phyloP scores from a whole-genome alignment of 1,139 yeast genomes.

The Yarrowia galli region DNA sequence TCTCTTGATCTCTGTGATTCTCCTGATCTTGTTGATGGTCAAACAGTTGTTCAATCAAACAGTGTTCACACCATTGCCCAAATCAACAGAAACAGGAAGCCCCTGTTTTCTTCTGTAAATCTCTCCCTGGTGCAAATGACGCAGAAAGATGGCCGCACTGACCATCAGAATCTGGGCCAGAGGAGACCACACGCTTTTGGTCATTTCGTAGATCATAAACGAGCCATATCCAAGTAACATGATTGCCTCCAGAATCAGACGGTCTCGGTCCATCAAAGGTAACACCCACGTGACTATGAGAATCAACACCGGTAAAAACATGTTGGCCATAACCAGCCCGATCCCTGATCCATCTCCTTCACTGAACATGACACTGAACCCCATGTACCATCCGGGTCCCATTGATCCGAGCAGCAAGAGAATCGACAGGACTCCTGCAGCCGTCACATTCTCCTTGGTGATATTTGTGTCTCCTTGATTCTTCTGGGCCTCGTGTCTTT shows the following conservation, averaged over 20 bases:
- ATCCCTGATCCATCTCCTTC: not conserved
- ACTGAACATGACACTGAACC: not conserved
- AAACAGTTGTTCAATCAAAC: no score
- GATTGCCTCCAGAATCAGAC: slow-evolving; percentile 11
- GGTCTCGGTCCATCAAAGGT: slow-evolving; percentile 19
- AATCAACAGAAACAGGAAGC: slow-evolving; percentile 5
- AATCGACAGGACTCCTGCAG: slow-evolving; percentile 13
- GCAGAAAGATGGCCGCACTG: slow-evolving; percentile 6
- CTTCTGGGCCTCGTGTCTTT: slow-evolving; percentile 4
- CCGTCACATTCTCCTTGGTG: slow-evolving; percentile 5
- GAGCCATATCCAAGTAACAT: slow-evolving; percentile 12
- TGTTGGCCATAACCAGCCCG: slow-evolving; percentile 20
- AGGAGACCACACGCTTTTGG: slow-evolving; percentile 13
- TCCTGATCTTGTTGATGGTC: no score
- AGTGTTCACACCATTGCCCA: not conserved
- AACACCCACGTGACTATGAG: slow-evolving; percentile 12
- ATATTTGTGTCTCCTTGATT: slow-evolving; percentile 1
- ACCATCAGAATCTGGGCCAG: slow-evolving; percentile 22
- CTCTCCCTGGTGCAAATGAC: slow-evolving; percentile 16
- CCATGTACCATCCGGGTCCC: slow-evolving; percentile 28
- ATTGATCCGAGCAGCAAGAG: slow-evolving; percentile 6
- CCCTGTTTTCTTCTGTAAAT: slow-evolving; percentile 8
- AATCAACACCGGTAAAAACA: slow-evolving; percentile 4
- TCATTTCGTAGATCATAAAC: slow-evolving; percentile 32
- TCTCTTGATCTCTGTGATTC: no score